Evolutionary conservation across 148 eudicot genomes (phyloP), one percentile per base, ranked within the genome.

Genomic region (Rhododendron henanense): DNA sequence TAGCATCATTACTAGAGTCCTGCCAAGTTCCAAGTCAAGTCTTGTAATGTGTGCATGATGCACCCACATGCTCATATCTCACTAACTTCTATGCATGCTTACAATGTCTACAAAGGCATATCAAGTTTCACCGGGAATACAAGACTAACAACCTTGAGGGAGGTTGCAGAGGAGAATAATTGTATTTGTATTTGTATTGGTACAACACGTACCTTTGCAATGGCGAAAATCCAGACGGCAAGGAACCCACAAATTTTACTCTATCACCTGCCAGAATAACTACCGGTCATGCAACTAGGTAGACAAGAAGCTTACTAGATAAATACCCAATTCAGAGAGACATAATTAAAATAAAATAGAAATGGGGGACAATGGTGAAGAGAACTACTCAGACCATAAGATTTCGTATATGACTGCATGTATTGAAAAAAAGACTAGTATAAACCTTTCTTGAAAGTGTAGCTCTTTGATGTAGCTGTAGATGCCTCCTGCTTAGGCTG

Each of bases 401-500:
- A 50, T 35, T 45, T 25, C 25, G 15, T 8, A 25, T 16, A 8
- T 11, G 14, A 41, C 79, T 59, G 85, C 37, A 48, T 35, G 50
- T 25, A 48, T 47, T 47, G 50, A 33, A 78, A 71, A 55, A 16
- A 35, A 28, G 39, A 75, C 74, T 33, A 55, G n/a, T 73, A 79
- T 57, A 71, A 69, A 97, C 99, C 99, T 91, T 93, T 93, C 86
- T 95, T 94, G 87, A 94, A 97, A 78, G 89, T 89, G 89, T 92
- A 91, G 65, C 76, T 91, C 90, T 92, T 95, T 33, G 99, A 95
- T 63, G 98, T 91, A 84, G 98, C 98, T 85, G 98, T 97, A 41
- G 98, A 93, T 84, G 92, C 93, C 91, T 97, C 99, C 89, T 90
- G 95, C 92, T 93, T 97, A 35, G 93, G 95, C 81, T 90, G 92